Percentiles rank a stretch among this genome's conserved stretches.
Evolutionary conservation across 2,329 filamentous ascomycete genomes (phyloP).

Genomic region (Xylogone sp.): DNA sequence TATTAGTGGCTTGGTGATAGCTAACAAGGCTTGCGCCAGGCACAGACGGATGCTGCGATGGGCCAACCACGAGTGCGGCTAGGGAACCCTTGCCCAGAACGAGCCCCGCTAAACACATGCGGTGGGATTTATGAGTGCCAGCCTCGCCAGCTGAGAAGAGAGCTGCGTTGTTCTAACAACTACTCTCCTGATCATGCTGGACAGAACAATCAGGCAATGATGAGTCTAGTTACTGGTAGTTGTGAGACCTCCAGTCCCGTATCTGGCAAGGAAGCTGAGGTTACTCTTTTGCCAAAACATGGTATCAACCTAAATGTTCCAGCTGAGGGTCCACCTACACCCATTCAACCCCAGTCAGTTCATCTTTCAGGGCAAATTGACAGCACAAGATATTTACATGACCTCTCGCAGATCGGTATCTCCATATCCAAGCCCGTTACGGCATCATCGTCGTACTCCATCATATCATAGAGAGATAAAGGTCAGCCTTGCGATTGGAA

Average conservation of each 20-base stretch:
- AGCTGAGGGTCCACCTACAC: slow-evolving; percentile 11
- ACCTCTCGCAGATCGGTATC: slow-evolving; percentile 41
- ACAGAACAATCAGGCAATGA: slow-evolving; percentile 6
- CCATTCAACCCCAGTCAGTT: slow-evolving; percentile 30
- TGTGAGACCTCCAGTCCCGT: slow-evolving; percentile 15
- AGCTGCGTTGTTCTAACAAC: background rate
- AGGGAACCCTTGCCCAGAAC: background rate
- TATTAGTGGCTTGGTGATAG: background rate
- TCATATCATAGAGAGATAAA: slow-evolving; percentile 61
- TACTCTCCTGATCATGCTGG: slow-evolving; percentile 8
- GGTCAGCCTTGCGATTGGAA: slow-evolving; percentile 32
- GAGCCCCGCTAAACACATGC: background rate
- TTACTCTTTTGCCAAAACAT: slow-evolving; percentile 41
- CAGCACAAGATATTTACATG: background rate
- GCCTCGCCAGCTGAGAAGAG: background rate
- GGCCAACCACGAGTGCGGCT: background rate
- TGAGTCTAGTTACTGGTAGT: slow-evolving; percentile 13
- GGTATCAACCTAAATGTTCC: slow-evolving; percentile 44
- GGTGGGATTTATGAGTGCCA: background rate
- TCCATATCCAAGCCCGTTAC: slow-evolving; percentile 51
- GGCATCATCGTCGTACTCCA: slow-evolving; percentile 60
- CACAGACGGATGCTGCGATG: background rate
- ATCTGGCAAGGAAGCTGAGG: slow-evolving; percentile 22
- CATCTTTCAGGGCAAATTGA: background rate
- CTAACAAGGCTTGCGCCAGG: background rate